Evolutionary conservation across 225 moss, liverwort and hornwort species (phyloP).

Genomic region (Polytrichum formosum): DNA sequence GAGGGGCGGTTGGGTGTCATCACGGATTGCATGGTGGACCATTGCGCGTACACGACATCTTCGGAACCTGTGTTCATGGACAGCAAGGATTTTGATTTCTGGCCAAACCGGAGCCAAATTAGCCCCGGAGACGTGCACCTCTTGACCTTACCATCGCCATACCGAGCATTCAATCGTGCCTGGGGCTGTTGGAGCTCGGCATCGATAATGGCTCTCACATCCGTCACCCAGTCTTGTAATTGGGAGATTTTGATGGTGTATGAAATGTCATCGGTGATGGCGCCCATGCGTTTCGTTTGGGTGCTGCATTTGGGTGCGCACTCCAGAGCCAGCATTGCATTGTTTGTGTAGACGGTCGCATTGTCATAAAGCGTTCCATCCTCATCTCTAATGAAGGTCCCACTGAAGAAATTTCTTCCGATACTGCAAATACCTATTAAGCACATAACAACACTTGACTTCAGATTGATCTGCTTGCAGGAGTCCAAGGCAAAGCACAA

Average conservation of each 20-base stretch:
- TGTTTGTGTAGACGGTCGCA: conserved; percentile 43
- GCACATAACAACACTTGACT: not conserved
- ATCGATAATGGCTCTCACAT: conserved; percentile 39
- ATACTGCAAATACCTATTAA: conserved; percentile 22
- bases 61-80: conserved; percentile 16
- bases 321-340: conserved; percentile 39
- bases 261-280: conserved; percentile 18
- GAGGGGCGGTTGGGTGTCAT: conserved; percentile 11
- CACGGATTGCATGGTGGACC: conserved; percentile 9
- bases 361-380: conserved; percentile 24
- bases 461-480: not conserved
- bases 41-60: conserved; percentile 14
- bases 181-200: conserved; percentile 37
- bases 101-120: conserved; percentile 29
- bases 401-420: not conserved
- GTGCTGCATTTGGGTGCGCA: conserved; percentile 30
- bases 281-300: not conserved
- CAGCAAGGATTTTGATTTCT: conserved; percentile 5
- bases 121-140: conserved; percentile 22
- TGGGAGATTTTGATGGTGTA: conserved; percentile 22
- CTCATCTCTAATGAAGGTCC: conserved; percentile 30
- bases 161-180: conserved; percentile 12
- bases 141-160: conserved; percentile 33
- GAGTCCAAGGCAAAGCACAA: not conserved
- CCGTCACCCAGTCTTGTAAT: conserved; percentile 47